Percentiles rank a stretch among this genome's conserved stretches.
Evolutionary conservation across 2,329 filamentous ascomycete genomes (phyloP).

Genomic region (Pestalotiopsis sp.): DNA sequence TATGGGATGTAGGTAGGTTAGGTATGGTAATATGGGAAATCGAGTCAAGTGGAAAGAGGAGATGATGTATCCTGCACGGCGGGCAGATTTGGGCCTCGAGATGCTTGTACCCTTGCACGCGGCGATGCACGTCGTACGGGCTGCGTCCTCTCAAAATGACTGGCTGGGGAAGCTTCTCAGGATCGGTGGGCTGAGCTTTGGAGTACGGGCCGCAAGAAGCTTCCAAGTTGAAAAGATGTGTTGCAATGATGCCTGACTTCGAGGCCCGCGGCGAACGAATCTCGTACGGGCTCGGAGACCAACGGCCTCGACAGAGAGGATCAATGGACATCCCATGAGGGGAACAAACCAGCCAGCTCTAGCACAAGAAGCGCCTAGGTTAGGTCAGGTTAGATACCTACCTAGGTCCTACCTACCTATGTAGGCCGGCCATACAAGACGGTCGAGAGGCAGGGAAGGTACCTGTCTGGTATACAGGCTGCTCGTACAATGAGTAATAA

Average conservation of each 20-base stretch:
- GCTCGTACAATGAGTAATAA: too few relatives aligned
- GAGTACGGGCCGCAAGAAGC: constrained; percentile 8
- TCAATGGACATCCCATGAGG: neutral
- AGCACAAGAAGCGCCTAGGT: neutral
- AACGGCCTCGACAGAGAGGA: neutral
- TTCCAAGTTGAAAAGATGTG: constrained; percentile 9
- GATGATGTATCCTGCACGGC: constrained; percentile 18
- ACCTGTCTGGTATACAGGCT: neutral
- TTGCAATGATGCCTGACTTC: neutral
- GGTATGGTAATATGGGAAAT: constrained; percentile 3
- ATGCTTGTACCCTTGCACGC: constrained; percentile 17
- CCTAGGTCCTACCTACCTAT: neutral
- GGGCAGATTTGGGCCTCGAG: constrained; percentile 31
- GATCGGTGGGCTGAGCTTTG: constrained; percentile 5
- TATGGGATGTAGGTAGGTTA: neutral
- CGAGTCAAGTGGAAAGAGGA: neutral
- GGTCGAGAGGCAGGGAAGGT: neutral
- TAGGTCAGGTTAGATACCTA: neutral
- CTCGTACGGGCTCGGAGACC: neutral
- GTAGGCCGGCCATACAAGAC: neutral
- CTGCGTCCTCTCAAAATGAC: constrained; percentile 23
- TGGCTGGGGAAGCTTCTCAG: constrained; percentile 16
- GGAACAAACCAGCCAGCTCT: neutral
- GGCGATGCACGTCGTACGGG: constrained; percentile 23
- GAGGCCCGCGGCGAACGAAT: neutral